These are phyloP conservation scores for Sanghuangporus baumii DNA, from an alignment of 1,284 basidiomycete genomes.

Conservation along the genomic window DNA sequence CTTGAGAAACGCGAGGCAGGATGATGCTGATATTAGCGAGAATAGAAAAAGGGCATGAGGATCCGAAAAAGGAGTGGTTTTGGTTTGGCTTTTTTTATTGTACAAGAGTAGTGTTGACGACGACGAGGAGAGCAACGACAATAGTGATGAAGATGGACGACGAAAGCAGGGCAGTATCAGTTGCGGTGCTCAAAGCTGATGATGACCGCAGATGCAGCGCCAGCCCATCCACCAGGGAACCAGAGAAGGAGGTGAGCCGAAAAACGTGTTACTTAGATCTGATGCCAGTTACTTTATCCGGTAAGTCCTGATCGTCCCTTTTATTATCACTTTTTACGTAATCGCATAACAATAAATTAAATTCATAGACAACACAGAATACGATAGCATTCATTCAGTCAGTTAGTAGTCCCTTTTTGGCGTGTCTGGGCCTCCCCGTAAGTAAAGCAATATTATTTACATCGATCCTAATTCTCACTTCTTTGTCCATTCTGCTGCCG, in stretches of 20 bases:
- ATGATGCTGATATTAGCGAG: neutral
- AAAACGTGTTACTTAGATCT: neutral
- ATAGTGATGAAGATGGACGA: neutral
- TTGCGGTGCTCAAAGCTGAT: neutral
- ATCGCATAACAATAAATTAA: neutral
- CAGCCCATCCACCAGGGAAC: neutral
- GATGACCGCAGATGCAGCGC: neutral
- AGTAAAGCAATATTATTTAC: neutral
- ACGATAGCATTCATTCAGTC: neutral
- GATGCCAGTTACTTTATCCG: neutral
- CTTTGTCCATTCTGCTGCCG: slow-evolving; percentile 77
- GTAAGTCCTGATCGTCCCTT: neutral
- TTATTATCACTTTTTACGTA: neutral
- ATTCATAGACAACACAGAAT: neutral
- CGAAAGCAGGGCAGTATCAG: neutral
- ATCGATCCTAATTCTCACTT: slow-evolving; percentile 40
- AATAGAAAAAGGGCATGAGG: slow-evolving; percentile 6
- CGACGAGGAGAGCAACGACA: neutral
- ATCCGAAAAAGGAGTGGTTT: neutral
- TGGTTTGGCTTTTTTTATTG: neutral
- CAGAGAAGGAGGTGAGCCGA: neutral
- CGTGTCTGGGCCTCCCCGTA: neutral
- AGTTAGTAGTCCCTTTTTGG: neutral
- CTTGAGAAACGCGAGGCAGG: neutral
- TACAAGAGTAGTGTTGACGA: slow-evolving; percentile 7